Conservation (phyloP, 495 filamentous ascomycete species). For the Aspergillus sparsus region DNA sequence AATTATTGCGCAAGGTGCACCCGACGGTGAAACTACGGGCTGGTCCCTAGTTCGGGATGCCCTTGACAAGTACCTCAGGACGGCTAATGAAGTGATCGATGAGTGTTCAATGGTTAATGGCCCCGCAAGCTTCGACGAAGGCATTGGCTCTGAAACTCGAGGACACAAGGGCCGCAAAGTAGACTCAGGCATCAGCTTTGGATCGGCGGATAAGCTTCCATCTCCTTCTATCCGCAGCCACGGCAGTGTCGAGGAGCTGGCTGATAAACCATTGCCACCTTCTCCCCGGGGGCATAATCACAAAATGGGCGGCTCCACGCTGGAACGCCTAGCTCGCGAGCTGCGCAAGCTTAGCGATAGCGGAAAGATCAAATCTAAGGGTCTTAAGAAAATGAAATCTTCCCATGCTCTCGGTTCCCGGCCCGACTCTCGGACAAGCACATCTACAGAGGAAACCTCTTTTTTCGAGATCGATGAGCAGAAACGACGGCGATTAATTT, state of each 20-base stretch:
- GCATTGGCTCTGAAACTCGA: slow-evolving; percentile 29
- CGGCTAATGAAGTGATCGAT: slow-evolving; percentile 61
- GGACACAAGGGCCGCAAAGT: slow-evolving; percentile 54
- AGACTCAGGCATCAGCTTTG: slow-evolving; percentile 67
- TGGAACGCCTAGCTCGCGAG: slow-evolving; percentile 62
- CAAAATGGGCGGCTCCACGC: slow-evolving; percentile 47
- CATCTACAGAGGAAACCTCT: slow-evolving; percentile 31
- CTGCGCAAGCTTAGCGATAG: slow-evolving; percentile 50
- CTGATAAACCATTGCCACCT: slow-evolving; percentile 51
- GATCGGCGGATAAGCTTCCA: slow-evolving; percentile 33
- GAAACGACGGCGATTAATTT: slow-evolving; percentile 50
- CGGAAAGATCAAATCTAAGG: slow-evolving; percentile 29
- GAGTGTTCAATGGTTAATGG: slow-evolving; percentile 57
- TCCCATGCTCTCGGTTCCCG: slow-evolving; percentile 37
- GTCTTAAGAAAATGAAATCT: slow-evolving; percentile 54
- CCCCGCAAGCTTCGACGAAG: slow-evolving; percentile 45
- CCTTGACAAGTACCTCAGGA: slow-evolving; percentile 62
- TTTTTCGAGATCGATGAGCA: slow-evolving; percentile 53
- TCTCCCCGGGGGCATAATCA: slow-evolving; percentile 30
- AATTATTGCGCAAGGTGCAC: slow-evolving; percentile 55
- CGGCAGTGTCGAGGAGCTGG: slow-evolving; percentile 28
- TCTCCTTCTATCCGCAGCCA: slow-evolving; percentile 36
- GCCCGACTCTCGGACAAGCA: slow-evolving; percentile 28
- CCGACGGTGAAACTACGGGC: slow-evolving; percentile 51
- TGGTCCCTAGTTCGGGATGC: slow-evolving; percentile 58